Evolutionary conservation across 345 rosid species (phyloP).

Genomic region (Hibiscus syriacus): DNA sequence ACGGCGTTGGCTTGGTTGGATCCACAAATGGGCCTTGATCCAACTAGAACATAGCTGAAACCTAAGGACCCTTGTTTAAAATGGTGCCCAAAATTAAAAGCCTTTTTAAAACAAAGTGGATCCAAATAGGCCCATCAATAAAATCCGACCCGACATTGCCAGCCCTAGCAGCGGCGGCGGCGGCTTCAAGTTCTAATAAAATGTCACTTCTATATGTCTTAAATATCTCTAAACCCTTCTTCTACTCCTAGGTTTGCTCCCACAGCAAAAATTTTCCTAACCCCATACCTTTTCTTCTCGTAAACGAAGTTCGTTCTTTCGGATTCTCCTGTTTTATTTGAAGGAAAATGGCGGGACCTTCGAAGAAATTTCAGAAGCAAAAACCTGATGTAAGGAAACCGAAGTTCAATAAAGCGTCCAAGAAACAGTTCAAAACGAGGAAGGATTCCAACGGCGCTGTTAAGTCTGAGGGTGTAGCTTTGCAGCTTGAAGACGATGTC

Average conservation of each 20-base stretch:
- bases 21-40: not conserved
- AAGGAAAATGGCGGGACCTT: constrained; percentile 40
- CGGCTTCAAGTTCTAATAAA: not conserved
- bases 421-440: constrained; percentile 51
- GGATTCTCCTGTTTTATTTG: not conserved
- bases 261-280: no score
- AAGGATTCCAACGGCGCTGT: constrained; percentile 30
- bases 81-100: not conserved
- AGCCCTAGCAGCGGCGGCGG: not conserved
- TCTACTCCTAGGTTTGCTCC: no score
- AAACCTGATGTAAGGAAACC: constrained; percentile 27
- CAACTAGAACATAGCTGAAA: not conserved
- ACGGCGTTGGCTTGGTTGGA: not conserved
- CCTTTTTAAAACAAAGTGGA: not conserved
- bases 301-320: no score
- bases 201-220: not conserved
- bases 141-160: not conserved
- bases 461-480: constrained; percentile 40
- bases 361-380: constrained; percentile 27
- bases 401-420: constrained; percentile 42
- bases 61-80: not conserved
- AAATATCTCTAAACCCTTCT: not conserved
- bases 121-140: not conserved
- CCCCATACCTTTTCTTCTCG: no score
- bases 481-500: constrained; percentile 75